Evolutionary conservation across 2,329 filamentous ascomycete genomes (phyloP).

Genomic region (Neonectria ditissima): DNA sequence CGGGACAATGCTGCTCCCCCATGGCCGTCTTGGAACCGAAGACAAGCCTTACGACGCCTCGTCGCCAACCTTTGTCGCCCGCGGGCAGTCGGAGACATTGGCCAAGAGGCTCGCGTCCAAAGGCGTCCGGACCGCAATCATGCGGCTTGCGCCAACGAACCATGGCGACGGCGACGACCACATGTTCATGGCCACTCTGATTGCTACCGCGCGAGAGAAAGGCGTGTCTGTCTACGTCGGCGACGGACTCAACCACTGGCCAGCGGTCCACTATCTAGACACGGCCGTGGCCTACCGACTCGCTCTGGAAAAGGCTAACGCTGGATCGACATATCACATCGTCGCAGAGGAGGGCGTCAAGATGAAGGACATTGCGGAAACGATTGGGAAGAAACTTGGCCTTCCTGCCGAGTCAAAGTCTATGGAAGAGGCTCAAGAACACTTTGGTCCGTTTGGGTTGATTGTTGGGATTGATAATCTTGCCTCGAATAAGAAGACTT

Average conservation of each 20-base stretch:
- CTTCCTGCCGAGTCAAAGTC: slow-evolving; percentile 47
- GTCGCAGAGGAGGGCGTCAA: slow-evolving; percentile 50
- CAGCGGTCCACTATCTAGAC: slow-evolving; percentile 52
- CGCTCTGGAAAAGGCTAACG: slow-evolving; percentile 51
- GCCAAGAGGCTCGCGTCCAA: slow-evolving; percentile 41
- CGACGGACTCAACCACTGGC: slow-evolving; percentile 52
- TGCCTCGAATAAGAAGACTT: not conserved
- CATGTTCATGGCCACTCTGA: slow-evolving; percentile 45
- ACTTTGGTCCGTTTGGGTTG: not conserved
- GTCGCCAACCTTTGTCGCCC: slow-evolving; percentile 20
- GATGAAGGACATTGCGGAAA: slow-evolving; percentile 50
- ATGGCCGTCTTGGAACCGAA: slow-evolving; percentile 47
- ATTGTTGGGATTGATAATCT: not conserved
- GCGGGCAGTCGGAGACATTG: slow-evolving; percentile 42
- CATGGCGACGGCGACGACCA: slow-evolving; percentile 49
- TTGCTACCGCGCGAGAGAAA: slow-evolving; percentile 43
- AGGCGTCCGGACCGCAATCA: slow-evolving; percentile 48
- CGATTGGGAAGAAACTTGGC: slow-evolving; percentile 50
- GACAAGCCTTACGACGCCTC: slow-evolving; percentile 39
- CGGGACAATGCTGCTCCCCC: slow-evolving; percentile 48
- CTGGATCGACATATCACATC: slow-evolving; percentile 52
- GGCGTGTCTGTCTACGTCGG: slow-evolving; percentile 50
- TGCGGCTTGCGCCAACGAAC: slow-evolving; percentile 54
- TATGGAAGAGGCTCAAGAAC: slow-evolving; percentile 38
- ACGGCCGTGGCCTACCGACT: slow-evolving; percentile 53